Evolutionary conservation across 805 yeast species (phyloP), one percentile per base, ranked within the genome.

Genomic region (Grigorovia transvaalensis): DNA sequence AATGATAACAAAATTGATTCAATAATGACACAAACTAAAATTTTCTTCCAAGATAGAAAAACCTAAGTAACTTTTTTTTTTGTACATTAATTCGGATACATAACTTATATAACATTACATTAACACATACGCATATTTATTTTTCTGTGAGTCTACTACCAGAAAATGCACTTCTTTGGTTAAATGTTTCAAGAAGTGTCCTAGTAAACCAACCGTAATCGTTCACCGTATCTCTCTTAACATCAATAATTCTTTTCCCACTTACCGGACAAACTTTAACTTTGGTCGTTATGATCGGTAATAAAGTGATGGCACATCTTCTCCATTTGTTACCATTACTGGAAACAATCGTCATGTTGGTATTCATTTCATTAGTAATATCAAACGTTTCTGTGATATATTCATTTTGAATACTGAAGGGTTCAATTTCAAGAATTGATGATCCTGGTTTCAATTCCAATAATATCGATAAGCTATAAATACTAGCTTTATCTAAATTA

Each of bases 191-290:
- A 9, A 68, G 50, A 38, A 68, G 45, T 2, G 68, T 58, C 45
- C 53, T 58, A 11, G 70, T 64, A 46, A 67, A 59, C 70, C 71
- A 68, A 13, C 71, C 71, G 51, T 58, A 67, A 1, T 66, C 62
- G 46, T 66, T 67, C 1, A 47, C 27, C 1, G 20, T 40, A 51
- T 68, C 70, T 20, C 56, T 50, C 9, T 51, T 53, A 18, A 66
- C 54, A 50, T 67, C 68, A 40, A 67, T 57, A 9, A 69, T 59
- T 43, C 67, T 58, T 18, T 60, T 54, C 0, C 59, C 60, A 51
- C 72, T 71, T 7, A 68, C 68, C 15, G 66, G 64, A 53, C 76
- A 73, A 5, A 60, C 53, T 45, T 64, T 68, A 2, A 70, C 62
- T 9, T 62, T 53, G 4, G 72, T 62, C 9, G 65, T 62, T 35